Evolutionary conservation across 2,329 filamentous ascomycete genomes (phyloP).

Genomic region (Rhinocladiella similis): DNA sequence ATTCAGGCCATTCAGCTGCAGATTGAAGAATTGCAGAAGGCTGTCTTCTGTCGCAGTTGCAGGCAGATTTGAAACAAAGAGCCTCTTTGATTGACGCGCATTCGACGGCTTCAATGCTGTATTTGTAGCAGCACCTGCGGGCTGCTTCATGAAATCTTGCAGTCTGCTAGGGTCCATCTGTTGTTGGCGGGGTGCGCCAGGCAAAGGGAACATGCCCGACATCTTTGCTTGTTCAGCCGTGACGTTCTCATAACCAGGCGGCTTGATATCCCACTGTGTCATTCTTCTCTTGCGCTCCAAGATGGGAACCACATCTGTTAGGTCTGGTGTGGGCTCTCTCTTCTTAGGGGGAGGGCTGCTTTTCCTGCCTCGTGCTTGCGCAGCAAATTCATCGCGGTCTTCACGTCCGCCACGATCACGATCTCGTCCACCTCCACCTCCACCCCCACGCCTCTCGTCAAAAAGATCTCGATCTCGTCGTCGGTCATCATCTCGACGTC

Average conservation of each 20-base stretch:
- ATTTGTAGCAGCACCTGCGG: conserved; percentile 59
- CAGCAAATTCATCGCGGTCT: conserved; percentile 52
- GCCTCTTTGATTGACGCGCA: conserved; percentile 88
- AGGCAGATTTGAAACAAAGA: conserved; percentile 84
- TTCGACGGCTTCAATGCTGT: conserved; percentile 80
- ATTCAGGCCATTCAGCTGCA: conserved; percentile 95
- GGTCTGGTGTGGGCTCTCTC: conserved; percentile 91
- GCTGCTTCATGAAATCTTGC: conserved; percentile 93
- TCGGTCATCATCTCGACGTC: conserved; percentile 67
- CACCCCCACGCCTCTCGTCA: conserved; percentile 58
- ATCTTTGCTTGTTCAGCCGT: conserved; percentile 98
- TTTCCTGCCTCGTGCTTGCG: conserved; percentile 57
- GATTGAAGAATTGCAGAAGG: conserved; percentile 85
- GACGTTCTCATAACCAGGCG: conserved; percentile 95
- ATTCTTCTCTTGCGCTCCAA: conserved; percentile 84
- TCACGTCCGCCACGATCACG: conserved; percentile 43
- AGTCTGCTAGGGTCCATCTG: conserved; percentile 92
- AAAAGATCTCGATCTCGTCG: conserved; percentile 62
- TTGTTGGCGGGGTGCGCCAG: conserved; percentile 90
- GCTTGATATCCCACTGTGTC: conserved; percentile 99
- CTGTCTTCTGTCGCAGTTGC: conserved; percentile 70
- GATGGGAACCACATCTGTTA: conserved; percentile 81
- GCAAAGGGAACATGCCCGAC: conserved; percentile 97
- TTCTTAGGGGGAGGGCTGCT: conserved; percentile 83
- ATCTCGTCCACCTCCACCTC: conserved; percentile 40